A percentile compares a stretch with the other conserved stretches of the same genome.
phyloP scores from a whole-genome alignment of 352 stramenopile species.

The Globisporangium parvum region DNA sequence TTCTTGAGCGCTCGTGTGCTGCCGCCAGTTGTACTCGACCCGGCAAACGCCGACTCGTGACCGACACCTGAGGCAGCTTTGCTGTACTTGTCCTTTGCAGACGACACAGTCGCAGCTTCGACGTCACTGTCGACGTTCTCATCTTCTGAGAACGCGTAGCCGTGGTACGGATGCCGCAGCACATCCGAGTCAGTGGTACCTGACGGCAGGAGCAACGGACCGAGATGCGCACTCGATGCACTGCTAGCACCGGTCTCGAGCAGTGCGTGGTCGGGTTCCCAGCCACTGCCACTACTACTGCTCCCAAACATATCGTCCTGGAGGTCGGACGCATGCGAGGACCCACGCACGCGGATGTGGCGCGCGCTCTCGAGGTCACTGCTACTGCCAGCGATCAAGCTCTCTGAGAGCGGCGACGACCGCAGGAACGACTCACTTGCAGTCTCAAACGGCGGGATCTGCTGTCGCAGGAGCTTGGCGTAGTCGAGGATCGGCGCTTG shows the following conservation, averaged over 20 bases:
- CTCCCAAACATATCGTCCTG: slow-evolving; percentile 9
- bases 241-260: not conserved
- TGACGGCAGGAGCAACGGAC: no score
- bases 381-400: slow-evolving; percentile 30
- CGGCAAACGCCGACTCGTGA: slow-evolving; percentile 4
- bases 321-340: slow-evolving; percentile 33
- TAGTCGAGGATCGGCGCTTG: slow-evolving; percentile 46
- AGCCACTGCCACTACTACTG: not conserved
- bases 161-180: slow-evolving; percentile 42
- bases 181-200: slow-evolving; percentile 2
- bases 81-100: slow-evolving; percentile 16
- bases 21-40: slow-evolving; percentile 4
- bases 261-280: slow-evolving; percentile 7
- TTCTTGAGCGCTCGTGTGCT: slow-evolving; percentile 45
- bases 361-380: slow-evolving; percentile 12
- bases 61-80: slow-evolving; percentile 9
- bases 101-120: slow-evolving; percentile 28
- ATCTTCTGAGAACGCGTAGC: slow-evolving; percentile 77
- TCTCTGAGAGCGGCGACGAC: slow-evolving; percentile 52
- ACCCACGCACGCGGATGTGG: slow-evolving; percentile 50
- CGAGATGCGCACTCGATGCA: not conserved
- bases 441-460: slow-evolving; percentile 40
- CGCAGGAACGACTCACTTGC: slow-evolving; percentile 48
- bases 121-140: slow-evolving; percentile 69
- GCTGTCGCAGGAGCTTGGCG: slow-evolving; percentile 34